Evolutionary conservation across 1,284 basidiomycete species (phyloP).

Genomic region (Entoloma clypeatum): DNA sequence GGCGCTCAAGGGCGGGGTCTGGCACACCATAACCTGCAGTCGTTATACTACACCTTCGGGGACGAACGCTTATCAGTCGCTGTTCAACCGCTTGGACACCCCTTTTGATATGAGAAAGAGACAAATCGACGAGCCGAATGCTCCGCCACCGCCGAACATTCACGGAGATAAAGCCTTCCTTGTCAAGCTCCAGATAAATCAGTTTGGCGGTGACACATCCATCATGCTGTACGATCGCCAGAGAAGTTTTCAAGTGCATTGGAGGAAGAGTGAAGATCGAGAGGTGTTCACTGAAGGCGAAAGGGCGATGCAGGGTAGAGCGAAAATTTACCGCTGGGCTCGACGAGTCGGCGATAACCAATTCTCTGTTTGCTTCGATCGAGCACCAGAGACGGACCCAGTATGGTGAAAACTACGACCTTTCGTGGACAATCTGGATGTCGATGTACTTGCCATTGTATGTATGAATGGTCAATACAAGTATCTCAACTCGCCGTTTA

Average conservation of each 20-base stretch:
- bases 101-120: conserved; percentile 7
- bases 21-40: conserved; percentile 32
- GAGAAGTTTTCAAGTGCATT: conserved; percentile 33
- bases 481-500: background rate
- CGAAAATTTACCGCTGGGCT: conserved; percentile 34
- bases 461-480: background rate
- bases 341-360: conserved; percentile 27
- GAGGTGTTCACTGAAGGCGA: conserved; percentile 22
- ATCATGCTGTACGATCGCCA: conserved; percentile 41
- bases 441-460: background rate
- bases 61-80: background rate
- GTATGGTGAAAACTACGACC: conserved; percentile 24
- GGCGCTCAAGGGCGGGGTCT: conserved; percentile 37
- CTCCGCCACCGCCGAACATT: conserved; percentile 29
- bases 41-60: conserved; percentile 2
- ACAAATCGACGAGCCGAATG: conserved; percentile 6
- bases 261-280: conserved; percentile 21
- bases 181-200: conserved; percentile 36
- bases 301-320: conserved; percentile 19
- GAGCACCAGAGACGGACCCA: conserved; percentile 25
- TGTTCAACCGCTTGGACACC: conserved; percentile 22
- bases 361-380: conserved; percentile 31
- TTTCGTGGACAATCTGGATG: background rate
- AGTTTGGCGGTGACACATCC: conserved; percentile 11
- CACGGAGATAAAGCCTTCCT: conserved; percentile 36